These are phyloP conservation scores for Trichosporon asahii DNA, from an alignment of 1,284 basidiomycete genomes.

Conservation along the genomic window DNA sequence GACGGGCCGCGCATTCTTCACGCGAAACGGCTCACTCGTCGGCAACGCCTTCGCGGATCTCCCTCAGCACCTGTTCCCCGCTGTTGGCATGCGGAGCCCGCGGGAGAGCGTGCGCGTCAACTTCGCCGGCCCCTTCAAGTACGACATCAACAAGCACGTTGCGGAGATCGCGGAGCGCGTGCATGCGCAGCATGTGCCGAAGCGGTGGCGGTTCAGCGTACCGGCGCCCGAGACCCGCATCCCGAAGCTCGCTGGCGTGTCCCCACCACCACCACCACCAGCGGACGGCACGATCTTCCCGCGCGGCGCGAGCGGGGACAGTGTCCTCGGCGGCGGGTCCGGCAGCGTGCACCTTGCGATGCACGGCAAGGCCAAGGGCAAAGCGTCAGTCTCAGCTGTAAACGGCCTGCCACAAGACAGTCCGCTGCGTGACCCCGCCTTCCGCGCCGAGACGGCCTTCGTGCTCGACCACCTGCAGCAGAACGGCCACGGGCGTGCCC, in stretches of 20 bases:
- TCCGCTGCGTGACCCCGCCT: conserved; percentile 18
- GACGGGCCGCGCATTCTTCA: conserved; percentile 74
- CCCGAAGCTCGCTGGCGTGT: conserved; percentile 18
- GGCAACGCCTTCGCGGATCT: conserved; percentile 70
- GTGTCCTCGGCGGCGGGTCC: not conserved
- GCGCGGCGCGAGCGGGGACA: not conserved
- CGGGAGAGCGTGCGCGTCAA: conserved; percentile 59
- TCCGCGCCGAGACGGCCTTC: conserved; percentile 60
- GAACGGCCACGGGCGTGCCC: conserved; percentile 68
- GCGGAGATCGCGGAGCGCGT: conserved; percentile 28
- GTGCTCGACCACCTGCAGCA: conserved; percentile 74
- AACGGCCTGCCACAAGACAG: conserved; percentile 13
- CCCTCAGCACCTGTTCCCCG: conserved; percentile 65
- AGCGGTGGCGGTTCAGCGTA: conserved; percentile 12
- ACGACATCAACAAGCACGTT: conserved; percentile 79
- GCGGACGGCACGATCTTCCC: not conserved
- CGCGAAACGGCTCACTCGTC: conserved; percentile 76
- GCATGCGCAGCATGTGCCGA: conserved; percentile 12
- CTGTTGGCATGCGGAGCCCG: conserved; percentile 77
- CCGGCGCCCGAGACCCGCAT: not conserved
- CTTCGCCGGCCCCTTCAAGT: conserved; percentile 76
- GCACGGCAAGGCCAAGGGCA: not conserved
- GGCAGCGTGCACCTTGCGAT: too few relatives aligned
- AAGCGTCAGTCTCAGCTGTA: not conserved
- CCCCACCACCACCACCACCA: conserved; percentile 2